phyloP scores from a whole-genome alignment of 192 early-diverging fungal genomes.

The Coemansia sp. region DNA sequence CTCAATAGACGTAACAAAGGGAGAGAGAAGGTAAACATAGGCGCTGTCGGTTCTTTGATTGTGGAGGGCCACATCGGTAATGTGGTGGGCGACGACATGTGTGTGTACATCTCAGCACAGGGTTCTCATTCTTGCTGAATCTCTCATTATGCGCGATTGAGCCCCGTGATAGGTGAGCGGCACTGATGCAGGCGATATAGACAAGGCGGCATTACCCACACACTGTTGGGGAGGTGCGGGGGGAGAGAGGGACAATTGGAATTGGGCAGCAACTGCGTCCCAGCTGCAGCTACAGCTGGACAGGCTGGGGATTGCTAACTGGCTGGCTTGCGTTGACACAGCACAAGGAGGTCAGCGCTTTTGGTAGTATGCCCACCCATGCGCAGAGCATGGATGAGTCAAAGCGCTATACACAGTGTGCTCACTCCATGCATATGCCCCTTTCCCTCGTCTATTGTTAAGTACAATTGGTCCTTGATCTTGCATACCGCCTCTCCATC shows the following conservation, averaged over 20 bases:
- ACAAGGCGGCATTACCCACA: neutral
- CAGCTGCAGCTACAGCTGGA: neutral
- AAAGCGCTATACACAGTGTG: neutral
- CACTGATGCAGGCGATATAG: conserved; percentile 1
- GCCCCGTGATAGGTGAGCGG: neutral
- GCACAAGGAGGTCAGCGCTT: neutral
- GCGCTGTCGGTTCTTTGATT: neutral
- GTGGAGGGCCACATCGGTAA: neutral
- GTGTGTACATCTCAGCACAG: neutral
- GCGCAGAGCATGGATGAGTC: neutral
- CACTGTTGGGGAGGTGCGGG: neutral
- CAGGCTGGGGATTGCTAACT: neutral
- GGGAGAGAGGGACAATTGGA: neutral
- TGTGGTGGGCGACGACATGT: conserved; percentile 4
- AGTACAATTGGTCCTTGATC: neutral
- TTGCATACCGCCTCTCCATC: conserved; percentile 6
- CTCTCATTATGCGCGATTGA: conserved; percentile 1
- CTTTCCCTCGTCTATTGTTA: neutral
- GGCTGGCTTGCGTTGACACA: neutral
- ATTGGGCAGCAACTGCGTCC: neutral
- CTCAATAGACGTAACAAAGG: neutral
- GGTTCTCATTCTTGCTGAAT: neutral
- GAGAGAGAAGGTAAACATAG: neutral
- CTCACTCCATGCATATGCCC: neutral
- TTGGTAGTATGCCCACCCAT: neutral